Conservation (phyloP, 345 rosid genomes). For the Zanthoxylum bungeanum region DNA sequence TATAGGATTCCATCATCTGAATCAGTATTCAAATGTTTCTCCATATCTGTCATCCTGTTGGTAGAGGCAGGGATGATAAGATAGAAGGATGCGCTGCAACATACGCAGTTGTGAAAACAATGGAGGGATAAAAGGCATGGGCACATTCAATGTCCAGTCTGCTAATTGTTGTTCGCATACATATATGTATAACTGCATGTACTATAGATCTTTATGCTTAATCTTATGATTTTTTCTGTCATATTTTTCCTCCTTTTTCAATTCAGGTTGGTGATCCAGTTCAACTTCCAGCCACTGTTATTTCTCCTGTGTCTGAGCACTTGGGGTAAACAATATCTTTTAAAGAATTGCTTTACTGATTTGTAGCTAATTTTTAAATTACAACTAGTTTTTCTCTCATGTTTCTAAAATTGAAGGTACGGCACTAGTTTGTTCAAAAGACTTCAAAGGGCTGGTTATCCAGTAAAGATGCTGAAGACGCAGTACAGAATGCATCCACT, state of each 20-base stretch:
- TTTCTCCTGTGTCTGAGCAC: constrained; percentile 72
- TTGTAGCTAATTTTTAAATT: not conserved
- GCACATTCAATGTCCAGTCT: not conserved
- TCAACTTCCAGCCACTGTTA: constrained; percentile 97
- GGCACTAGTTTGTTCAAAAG: constrained; percentile 94
- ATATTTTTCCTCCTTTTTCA: not conserved
- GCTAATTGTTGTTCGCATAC: not conserved
- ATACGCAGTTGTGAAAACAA: not conserved
- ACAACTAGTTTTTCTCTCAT: not conserved
- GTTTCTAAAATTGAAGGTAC: constrained; percentile 50
- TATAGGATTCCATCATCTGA: not conserved
- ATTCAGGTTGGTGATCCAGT: constrained; percentile 91
- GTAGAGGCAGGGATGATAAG: not conserved
- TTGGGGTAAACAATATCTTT: constrained; percentile 50
- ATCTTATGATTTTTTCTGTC: constrained; percentile 7
- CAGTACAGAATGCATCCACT: constrained; percentile 98
- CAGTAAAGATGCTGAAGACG: constrained; percentile 86
- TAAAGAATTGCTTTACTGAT: constrained; percentile 1
- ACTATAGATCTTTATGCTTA: not conserved
- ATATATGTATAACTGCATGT: constrained; percentile 2
- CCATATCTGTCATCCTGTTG: not conserved
- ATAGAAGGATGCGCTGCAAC: not conserved
- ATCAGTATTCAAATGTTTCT: not conserved
- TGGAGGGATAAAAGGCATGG: not conserved
- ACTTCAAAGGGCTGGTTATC: constrained; percentile 95